Base-by-base conservation (phyloP, 768 basidiomycete genomes). In the Termitomyces sp. region DNA sequence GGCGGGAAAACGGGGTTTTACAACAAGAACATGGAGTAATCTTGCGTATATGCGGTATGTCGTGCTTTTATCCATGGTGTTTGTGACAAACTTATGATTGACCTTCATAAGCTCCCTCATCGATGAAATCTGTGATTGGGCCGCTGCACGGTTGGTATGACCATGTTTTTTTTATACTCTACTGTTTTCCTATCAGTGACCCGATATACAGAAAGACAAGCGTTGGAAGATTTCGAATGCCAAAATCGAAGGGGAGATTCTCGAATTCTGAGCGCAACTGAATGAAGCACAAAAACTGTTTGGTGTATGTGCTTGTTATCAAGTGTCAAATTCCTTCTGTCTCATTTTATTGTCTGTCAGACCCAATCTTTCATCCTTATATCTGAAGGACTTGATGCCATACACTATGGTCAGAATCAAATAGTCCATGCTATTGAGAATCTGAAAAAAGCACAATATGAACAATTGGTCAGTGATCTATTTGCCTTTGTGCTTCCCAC, bases 81-180 rank as follows among this genome's bases (percentile, higher is more conserved):
- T n/a, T n/a, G n/a, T n/a, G n/a, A n/a, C n/a, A n/a, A 16, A 21
- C 35, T 54, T 35, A 25, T 32, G 14, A 32, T 25, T 16, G 11
- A 21, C 9, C 37, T 27, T 17, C n/a, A 19, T 9, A 29, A 64
- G 63, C 2, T 32, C 56, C 10, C 40, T 64, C 11, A 54, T 64
- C 10, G 50, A 62, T 21, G 58, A 62, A 17, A 57, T 64, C 11
- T 64, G 63, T 34, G 8, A 2, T 19, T 64, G 63, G 63, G 63
- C 60, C 5, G n/a, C 45, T 11, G 34, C 40, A 4, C 43, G 60
- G 27, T 48, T 64, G 58, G 63, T 61, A 35, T 45, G 1, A n/a
- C 19, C 6, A 5, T 40, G n/a, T 8, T n/a, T 40, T 0, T n/a
- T 19, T 40, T 40, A 8, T 17, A 0, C n/a, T 40, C 5, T 16